These are phyloP conservation scores for Suillus bovinus DNA, from an alignment of 768 basidiomycete genomes.

Conservation along the genomic window DNA sequence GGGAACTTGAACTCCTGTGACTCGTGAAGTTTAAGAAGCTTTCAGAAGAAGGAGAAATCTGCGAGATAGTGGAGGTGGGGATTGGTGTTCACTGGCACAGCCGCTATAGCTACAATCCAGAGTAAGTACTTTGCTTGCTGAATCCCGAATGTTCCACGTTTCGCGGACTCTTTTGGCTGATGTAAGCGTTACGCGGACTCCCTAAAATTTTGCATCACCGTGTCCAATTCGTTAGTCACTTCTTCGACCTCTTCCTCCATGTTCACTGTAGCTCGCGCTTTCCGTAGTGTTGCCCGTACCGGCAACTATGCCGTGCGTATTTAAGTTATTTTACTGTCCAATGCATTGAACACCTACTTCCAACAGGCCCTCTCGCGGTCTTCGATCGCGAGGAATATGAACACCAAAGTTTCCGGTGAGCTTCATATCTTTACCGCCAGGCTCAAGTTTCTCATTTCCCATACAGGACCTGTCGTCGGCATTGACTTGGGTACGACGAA, in stretches of 20 bases:
- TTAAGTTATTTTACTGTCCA: not conserved
- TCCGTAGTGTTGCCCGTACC: slow-evolving; percentile 58
- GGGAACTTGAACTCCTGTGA: too few relatives aligned
- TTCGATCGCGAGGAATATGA: slow-evolving; percentile 88
- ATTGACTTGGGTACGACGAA: slow-evolving; percentile 96
- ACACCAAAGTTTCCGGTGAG: slow-evolving; percentile 88
- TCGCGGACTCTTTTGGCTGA: slow-evolving; percentile 4
- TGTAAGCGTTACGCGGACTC: slow-evolving; percentile 27
- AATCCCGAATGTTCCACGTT: slow-evolving; percentile 19
- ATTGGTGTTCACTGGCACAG: too few relatives aligned
- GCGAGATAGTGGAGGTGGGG: too few relatives aligned
- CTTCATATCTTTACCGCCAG: slow-evolving; percentile 12
- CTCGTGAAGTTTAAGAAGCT: too few relatives aligned
- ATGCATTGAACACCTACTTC: slow-evolving; percentile 14
- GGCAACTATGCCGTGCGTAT: slow-evolving; percentile 62
- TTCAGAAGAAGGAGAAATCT: too few relatives aligned
- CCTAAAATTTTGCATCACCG: slow-evolving; percentile 46
- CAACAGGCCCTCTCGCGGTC: slow-evolving; percentile 65
- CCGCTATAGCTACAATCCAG: too few relatives aligned
- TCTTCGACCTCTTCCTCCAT: slow-evolving; percentile 56
- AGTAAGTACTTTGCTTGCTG: not conserved
- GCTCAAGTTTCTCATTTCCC: not conserved
- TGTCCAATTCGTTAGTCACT: slow-evolving; percentile 29
- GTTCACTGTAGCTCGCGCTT: slow-evolving; percentile 69
- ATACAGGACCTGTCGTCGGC: slow-evolving; percentile 83